Evolutionary conservation across 345 rosid species (phyloP).

Genomic region (Raphanus sativus): DNA sequence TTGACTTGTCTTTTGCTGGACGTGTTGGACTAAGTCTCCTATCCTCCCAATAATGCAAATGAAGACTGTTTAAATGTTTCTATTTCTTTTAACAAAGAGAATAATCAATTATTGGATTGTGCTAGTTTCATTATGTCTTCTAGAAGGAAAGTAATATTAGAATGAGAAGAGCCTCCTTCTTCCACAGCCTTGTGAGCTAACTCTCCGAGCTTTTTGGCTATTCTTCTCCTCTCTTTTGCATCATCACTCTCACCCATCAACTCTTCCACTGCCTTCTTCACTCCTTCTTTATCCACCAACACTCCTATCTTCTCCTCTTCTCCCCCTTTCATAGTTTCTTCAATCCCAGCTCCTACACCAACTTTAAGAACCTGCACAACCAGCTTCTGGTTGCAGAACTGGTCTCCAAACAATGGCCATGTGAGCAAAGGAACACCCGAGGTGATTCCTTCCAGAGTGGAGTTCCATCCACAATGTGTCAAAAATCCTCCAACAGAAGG

Average conservation of each 20-base stretch:
- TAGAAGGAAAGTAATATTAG: slow-evolving; percentile 21
- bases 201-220: neutral
- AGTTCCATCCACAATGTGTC: neutral
- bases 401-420: slow-evolving; percentile 39
- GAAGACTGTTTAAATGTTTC: too few relatives aligned
- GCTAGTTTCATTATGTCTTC: slow-evolving; percentile 15
- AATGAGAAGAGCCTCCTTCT: slow-evolving; percentile 44
- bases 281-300: slow-evolving; percentile 28
- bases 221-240: neutral
- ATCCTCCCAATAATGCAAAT: too few relatives aligned
- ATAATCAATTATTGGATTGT: slow-evolving; percentile 5
- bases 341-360: slow-evolving; percentile 45
- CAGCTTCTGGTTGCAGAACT: slow-evolving; percentile 38
- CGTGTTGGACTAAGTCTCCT: too few relatives aligned
- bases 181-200: slow-evolving; percentile 16
- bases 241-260: slow-evolving; percentile 47
- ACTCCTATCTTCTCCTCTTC: slow-evolving; percentile 39
- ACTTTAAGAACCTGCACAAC: slow-evolving; percentile 40
- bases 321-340: slow-evolving; percentile 26
- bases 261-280: slow-evolving; percentile 26
- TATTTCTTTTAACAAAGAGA: too few relatives aligned
- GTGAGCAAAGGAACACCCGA: slow-evolving; percentile 33
- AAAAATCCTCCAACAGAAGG: neutral
- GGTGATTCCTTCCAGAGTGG: slow-evolving; percentile 27
- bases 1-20: too few relatives aligned